A percentile compares a stretch with the other conserved stretches of the same genome.
Conservation (phyloP, 2,329 filamentous ascomycete genomes). For the Neonectria magnoliae region DNA sequence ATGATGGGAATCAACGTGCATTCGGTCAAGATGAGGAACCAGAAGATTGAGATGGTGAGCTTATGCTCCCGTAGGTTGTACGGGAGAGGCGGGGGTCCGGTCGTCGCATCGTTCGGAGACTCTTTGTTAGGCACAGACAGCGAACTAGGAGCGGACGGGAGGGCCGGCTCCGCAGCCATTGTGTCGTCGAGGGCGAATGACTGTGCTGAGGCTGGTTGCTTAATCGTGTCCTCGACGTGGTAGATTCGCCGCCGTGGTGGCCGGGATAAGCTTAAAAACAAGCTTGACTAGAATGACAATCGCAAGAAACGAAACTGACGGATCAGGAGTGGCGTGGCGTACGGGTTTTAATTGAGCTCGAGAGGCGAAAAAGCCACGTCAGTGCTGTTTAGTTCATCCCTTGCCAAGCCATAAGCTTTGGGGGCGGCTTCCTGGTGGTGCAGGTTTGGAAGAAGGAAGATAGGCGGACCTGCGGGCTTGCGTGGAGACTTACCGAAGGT, state of each 20-base stretch:
- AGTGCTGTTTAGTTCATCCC: background rate
- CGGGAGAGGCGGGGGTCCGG: slow-evolving; percentile 13
- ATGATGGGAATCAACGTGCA: slow-evolving; percentile 52
- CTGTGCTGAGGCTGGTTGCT: background rate
- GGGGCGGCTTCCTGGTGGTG: background rate
- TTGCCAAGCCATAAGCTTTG: background rate
- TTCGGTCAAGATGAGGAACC: slow-evolving; percentile 38
- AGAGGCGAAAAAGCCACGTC: background rate
- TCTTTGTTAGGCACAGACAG: background rate
- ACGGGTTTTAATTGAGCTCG: background rate
- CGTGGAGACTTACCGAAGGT: background rate
- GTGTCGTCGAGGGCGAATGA: background rate
- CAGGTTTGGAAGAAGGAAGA: background rate
- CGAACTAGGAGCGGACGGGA: background rate
- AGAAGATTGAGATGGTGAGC: slow-evolving; percentile 34
- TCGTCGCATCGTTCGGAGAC: background rate
- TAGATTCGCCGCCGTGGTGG: background rate
- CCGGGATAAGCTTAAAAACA: background rate
- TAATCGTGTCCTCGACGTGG: background rate
- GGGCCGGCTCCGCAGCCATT: background rate
- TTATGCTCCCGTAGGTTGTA: slow-evolving; percentile 41
- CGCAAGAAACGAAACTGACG: background rate
- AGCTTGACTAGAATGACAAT: background rate
- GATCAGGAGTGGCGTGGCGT: background rate
- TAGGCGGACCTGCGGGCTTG: background rate